Conservation (phyloP, 805 yeast genomes). For the Candida pseudofarinosa region DNA sequence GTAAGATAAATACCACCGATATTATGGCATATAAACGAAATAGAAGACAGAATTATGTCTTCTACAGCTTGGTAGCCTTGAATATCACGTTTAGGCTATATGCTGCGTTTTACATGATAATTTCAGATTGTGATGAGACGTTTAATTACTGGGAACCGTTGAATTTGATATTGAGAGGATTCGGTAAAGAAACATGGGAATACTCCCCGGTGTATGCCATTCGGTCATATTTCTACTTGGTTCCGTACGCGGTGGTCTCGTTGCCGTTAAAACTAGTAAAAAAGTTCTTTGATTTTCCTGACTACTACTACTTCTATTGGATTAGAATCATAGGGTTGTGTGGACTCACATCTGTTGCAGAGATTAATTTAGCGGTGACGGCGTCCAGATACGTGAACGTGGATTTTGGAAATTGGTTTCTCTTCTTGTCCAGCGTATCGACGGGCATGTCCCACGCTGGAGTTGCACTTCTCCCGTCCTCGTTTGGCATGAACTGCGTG, state of each 20-base stretch:
- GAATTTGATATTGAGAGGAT: slow-evolving; percentile 68
- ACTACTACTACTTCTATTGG: slow-evolving; percentile 46
- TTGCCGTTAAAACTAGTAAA: slow-evolving; percentile 16
- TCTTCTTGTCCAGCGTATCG: slow-evolving; percentile 55
- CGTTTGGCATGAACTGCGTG: slow-evolving; percentile 56
- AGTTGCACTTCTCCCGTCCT: slow-evolving; percentile 78
- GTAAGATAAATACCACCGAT: too few relatives aligned
- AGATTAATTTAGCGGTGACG: slow-evolving; percentile 46
- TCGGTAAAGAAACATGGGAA: slow-evolving; percentile 96
- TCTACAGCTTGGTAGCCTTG: not conserved
- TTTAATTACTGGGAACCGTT: slow-evolving; percentile 95
- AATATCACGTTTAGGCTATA: slow-evolving; percentile 19
- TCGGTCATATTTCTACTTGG: slow-evolving; percentile 76
- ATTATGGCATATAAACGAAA: not conserved
- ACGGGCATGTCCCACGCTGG: slow-evolving; percentile 91
- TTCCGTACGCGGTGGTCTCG: slow-evolving; percentile 41
- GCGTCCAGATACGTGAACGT: slow-evolving; percentile 31
- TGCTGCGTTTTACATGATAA: slow-evolving; percentile 56
- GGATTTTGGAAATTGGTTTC: slow-evolving; percentile 53
- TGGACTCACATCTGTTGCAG: slow-evolving; percentile 44
- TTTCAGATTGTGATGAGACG: slow-evolving; percentile 89
- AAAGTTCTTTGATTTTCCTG: slow-evolving; percentile 12
- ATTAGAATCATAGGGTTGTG: slow-evolving; percentile 41
- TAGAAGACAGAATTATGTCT: not conserved
- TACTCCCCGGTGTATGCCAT: slow-evolving; percentile 88